Percentiles rank a stretch among this genome's conserved stretches.
phyloP scores from a whole-genome alignment of 345 rosid genomes.

The Ceriops decandra region DNA sequence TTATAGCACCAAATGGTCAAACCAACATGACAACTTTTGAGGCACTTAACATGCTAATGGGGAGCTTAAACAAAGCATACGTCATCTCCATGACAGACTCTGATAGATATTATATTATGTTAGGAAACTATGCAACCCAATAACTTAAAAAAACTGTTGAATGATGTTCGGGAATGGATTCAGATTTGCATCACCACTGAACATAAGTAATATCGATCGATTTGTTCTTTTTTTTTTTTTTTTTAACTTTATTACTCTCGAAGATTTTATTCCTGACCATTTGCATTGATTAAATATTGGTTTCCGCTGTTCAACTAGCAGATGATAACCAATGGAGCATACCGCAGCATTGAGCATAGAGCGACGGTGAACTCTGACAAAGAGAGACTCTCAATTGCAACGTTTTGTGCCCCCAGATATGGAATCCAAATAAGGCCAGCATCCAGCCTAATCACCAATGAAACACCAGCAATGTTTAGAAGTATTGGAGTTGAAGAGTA shows the following conservation, averaged over 20 bases:
- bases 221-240: no score
- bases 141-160: no score
- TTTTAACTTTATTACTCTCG: neutral
- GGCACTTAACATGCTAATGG: no score
- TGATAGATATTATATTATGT: no score
- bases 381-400: slow-evolving; percentile 47
- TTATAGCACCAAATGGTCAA: neutral
- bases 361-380: slow-evolving; percentile 36
- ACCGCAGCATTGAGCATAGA: slow-evolving; percentile 46
- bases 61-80: no score
- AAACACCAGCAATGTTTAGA: slow-evolving; percentile 30
- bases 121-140: no score
- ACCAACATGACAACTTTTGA: neutral
- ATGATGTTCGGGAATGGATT: no score
- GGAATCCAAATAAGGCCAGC: slow-evolving; percentile 44
- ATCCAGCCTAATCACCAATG: slow-evolving; percentile 29
- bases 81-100: no score
- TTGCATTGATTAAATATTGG: no score
- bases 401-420: slow-evolving; percentile 29
- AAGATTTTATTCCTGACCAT: neutral
- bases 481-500: slow-evolving; percentile 32
- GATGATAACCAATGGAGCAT: slow-evolving; percentile 47
- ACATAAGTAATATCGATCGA: neutral
- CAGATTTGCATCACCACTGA: neutral
- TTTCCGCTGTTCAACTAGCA: neutral